Base-by-base conservation (phyloP, 768 basidiomycete genomes). In the Tylopilus rubrobrunneus region DNA sequence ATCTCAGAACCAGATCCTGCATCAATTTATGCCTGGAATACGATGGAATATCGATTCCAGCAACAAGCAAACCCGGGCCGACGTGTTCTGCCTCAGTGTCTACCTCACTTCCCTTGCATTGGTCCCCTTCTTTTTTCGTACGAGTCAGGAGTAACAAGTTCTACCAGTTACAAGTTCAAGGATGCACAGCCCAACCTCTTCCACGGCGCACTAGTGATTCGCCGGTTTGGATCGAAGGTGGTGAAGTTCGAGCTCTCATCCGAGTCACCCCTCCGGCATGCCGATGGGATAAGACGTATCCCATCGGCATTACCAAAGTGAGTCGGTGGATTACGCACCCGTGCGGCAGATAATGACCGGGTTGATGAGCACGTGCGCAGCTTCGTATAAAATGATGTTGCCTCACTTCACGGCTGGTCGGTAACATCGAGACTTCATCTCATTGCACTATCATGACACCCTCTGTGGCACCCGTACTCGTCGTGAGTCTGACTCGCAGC, bases 401-500 rank as follows among this genome's bases (percentile, higher is more conserved):
- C 29, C 0, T 27, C 41, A 10, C 23, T 31, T 9, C 40, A 14
- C 23, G 14, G 25, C 31, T 23, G 10, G n/a, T 25, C 12, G 14
- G 28, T 19, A 7, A 11, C 40, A 23, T 29, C n/a, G 25, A 23
- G 1, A 49, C 21, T 21, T 39, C 19, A 7, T 2, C 5, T 17
- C 15, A 37, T 37, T 37, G 6, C 34, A 23, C 37, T 17, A 17
- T 17, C 40, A 66, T 67, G 57, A 40, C 39, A 4, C 12, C 61
- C 45, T 50, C 56, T 7, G 19, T 40, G 43, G 39, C 56, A 0
- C 58, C 63, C 10, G 58, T 67, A 17, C 65, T 67, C 14, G 58
- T 67, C 14, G 65, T 55, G 12, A 31, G 62, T 53, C 17, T 46
- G 21, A 27, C 19, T 31, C 34, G 10, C 19, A 10, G 2, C n/a